Conservation (phyloP, 768 basidiomycete genomes). For the Hericium alpestre region DNA sequence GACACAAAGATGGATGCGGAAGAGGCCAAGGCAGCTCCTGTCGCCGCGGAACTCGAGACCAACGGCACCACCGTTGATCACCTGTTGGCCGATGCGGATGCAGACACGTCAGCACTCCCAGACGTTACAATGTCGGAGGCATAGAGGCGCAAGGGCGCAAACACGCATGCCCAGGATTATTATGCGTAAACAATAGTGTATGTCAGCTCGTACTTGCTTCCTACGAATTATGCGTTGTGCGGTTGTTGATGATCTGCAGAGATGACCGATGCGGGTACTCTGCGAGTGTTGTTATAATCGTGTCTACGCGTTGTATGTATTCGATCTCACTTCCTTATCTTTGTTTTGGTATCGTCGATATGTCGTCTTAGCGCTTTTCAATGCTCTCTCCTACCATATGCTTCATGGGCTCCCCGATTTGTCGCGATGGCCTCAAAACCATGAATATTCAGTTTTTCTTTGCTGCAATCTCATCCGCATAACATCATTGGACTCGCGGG, state of each 20-base stretch:
- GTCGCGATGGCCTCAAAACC: no score
- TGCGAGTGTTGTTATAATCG: not conserved
- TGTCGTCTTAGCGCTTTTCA: no score
- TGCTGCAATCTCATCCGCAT: no score
- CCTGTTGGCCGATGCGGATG: constrained; percentile 13
- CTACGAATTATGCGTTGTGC: no score
- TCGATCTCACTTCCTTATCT: not conserved
- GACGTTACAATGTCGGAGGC: constrained; percentile 22
- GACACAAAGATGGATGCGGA: constrained; percentile 28
- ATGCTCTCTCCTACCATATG: no score
- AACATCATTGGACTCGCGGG: no score
- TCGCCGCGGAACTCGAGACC: constrained; percentile 9
- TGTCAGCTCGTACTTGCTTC: not conserved
- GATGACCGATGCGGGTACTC: not conserved
- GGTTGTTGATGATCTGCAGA: no score
- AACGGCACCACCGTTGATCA: constrained; percentile 12
- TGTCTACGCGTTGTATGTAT: not conserved
- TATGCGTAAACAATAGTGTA: not conserved
- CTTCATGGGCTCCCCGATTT: no score
- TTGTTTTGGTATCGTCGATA: no score
- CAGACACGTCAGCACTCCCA: constrained; percentile 16
- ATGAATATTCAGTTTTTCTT: no score
- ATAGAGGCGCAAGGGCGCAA: not conserved
- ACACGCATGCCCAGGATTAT: not conserved
- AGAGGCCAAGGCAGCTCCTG: constrained; percentile 5